phyloP scores from a whole-genome alignment of 805 yeast species.

The Saitoella complicata region DNA sequence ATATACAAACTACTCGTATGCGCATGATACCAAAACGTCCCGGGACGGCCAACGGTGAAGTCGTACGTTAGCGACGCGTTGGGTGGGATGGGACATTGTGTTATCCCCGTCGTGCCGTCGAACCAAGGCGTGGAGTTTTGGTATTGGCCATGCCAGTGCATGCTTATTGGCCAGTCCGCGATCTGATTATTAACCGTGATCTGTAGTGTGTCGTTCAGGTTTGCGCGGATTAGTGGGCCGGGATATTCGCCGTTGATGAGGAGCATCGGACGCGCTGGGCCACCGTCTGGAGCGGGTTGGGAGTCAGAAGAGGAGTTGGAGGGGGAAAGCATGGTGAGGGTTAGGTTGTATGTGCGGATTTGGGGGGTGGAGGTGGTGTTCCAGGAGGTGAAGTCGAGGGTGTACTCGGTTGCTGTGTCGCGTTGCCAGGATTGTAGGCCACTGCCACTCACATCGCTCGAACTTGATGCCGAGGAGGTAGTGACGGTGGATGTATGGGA shows the following conservation, averaged over 20 bases:
- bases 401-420: constrained; percentile 9
- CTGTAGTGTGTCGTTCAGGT: constrained; percentile 61
- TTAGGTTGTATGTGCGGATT: constrained; percentile 23
- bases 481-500: not conserved
- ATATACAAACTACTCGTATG: constrained; percentile 79
- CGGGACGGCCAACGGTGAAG: constrained; percentile 54
- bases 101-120: constrained; percentile 81
- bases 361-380: constrained; percentile 9
- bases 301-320: constrained; percentile 13
- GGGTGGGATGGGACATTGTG: constrained; percentile 81
- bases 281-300: constrained; percentile 30
- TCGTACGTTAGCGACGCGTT: constrained; percentile 60
- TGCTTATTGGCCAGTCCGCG: constrained; percentile 43
- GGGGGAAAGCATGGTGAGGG: constrained; percentile 23
- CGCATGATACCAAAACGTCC: constrained; percentile 94
- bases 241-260: constrained; percentile 62
- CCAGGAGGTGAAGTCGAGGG: constrained; percentile 5
- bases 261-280: constrained; percentile 35
- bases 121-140: constrained; percentile 54
- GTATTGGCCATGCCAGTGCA: constrained; percentile 91
- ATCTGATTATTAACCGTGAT: constrained; percentile 57
- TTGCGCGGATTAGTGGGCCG: constrained; percentile 63
- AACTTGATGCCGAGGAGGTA: not conserved
- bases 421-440: constrained; percentile 7
- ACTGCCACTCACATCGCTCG: not conserved